Base-by-base conservation (phyloP, 495 filamentous ascomycete genomes). In the Xylaria bambusicola region DNA sequence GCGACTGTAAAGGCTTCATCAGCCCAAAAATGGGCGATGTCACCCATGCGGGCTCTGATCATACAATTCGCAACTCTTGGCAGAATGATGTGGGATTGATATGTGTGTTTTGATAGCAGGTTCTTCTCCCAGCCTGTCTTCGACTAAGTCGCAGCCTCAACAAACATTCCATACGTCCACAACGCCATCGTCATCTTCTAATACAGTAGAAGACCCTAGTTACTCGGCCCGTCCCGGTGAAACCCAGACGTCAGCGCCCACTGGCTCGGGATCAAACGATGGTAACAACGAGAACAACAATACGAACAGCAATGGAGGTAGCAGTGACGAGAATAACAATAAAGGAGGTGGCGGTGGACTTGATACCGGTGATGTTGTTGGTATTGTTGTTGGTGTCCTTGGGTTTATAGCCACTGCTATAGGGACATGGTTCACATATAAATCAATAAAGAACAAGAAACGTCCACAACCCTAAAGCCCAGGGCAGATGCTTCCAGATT, bases 1-100 rank as follows among this genome's bases (percentile, higher is more conserved):
- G 46, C 31, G 18, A 58, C 56, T 27, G 56, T 52, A 24, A 52
- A 24, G 24, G 56, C 52, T 26, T 58, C 45, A 13, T 58, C 45
- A 27, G 56, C 56, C 56, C 56, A 24, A 10, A 52, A 41, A 24
- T 29, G 33, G 56, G 29, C 40, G 24, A 52, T 20, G 20, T 48
- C 56, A 12, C 56, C 56, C n/a, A n/a, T 54, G n/a, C 21, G 15
- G 10, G 52, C 8, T 33, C 23, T 54, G 36, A 2, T 26, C 40
- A 23, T 38, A 15, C n/a, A 31, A 12, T 10, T 54, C 24, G 52
- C 52, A 2, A 54, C 33, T 18, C 21, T 52, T 44, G 31, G 24
- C 24, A 44, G 38, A 33, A 44, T 33, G 23, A 38, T 36, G 15
- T 38, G 52, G 38, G 24, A 23, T 54, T 54, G 52, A 54, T 54